Evolutionary conservation across 2,329 filamentous ascomycete species (phyloP).

Genomic region (Onygenales sp.): DNA sequence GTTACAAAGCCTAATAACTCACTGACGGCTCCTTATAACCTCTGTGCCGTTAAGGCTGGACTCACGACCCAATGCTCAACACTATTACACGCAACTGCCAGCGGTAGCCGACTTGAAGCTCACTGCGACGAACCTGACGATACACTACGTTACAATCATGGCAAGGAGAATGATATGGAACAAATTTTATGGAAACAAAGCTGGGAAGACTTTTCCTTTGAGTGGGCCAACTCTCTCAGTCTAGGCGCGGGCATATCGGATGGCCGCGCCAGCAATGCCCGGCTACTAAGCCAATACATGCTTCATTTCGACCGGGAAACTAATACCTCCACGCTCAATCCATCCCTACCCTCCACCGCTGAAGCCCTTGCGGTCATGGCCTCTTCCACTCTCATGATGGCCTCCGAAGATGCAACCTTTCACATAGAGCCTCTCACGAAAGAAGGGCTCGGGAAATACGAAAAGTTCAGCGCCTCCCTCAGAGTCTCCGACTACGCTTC

Average conservation of each 20-base stretch:
- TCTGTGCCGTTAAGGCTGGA: constrained; percentile 60
- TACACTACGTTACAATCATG: constrained; percentile 45
- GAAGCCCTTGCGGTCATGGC: constrained; percentile 65
- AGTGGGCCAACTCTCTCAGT: constrained; percentile 48
- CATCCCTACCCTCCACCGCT: constrained; percentile 54
- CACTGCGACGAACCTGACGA: constrained; percentile 53
- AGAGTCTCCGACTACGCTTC: constrained; percentile 62
- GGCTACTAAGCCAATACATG: constrained; percentile 49
- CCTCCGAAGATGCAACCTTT: constrained; percentile 52
- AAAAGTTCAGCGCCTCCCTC: constrained; percentile 53
- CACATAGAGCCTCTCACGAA: constrained; percentile 39
- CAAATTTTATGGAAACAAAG: constrained; percentile 29
- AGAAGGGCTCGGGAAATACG: constrained; percentile 25
- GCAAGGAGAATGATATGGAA: constrained; percentile 22
- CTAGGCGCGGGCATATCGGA: constrained; percentile 48
- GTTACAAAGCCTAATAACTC: constrained; percentile 35
- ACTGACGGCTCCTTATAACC: constrained; percentile 44
- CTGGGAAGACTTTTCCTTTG: constrained; percentile 46
- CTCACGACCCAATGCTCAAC: constrained; percentile 60
- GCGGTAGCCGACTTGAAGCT: constrained; percentile 50
- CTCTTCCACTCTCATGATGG: constrained; percentile 55
- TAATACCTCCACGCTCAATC: constrained; percentile 32
- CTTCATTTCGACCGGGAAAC: constrained; percentile 25
- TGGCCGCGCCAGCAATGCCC: constrained; percentile 49
- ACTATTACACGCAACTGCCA: constrained; percentile 40